Evolutionary conservation across 306 rosid species (phyloP), one percentile per base, ranked within the genome.

Genomic region (Lithocarpus polystachyus): DNA sequence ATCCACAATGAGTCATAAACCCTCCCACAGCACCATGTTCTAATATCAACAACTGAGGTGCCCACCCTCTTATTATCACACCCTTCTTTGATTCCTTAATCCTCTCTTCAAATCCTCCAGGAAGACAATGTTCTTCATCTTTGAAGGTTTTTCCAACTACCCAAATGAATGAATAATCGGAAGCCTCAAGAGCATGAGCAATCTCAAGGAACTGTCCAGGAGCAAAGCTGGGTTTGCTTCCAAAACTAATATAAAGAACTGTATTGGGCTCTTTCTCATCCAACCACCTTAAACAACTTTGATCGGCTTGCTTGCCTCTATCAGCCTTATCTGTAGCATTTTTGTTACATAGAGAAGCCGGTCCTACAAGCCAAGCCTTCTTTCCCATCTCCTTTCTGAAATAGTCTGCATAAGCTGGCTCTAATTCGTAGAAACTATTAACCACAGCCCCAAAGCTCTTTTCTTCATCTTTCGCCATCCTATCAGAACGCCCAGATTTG

Each of bases 1-100:
- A 92, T 5, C 97, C 96, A 28, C 93, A 90, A 24, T 92, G 96
- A 1, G 94, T 92, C 87, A 92, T 60, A 28, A 89, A 92, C 35
- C 94, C 97, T 22, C 89, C 91, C 2, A 90, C 70, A 0, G 89
- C 83, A 2, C 3, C 69, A n/a, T 93, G 92, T 20, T 89, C 92
- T 65, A 90, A 61, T 22, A 93, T 89, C 87, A 86, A 37, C 6
- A 92, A 15, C 73, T 92, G 95, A 0, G 97, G 94, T 0, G 88
- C 94, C 94, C 92, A 92, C 0, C 94, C 94, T 78, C 89, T 84
- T 5, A 90, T 24, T 12, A 92, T 74, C 81, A 90, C 14, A 17
- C 97, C 97, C 40, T 72, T 88, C 15, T 71, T 35, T 2, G 43
- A 45, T 74, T 82, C 92, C 53, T 77, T 81, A 84, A 84, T 83